Evolutionary conservation across 2,329 filamentous ascomycete species (phyloP), one percentile per base, ranked within the genome.

Genomic region (Chalara sp.): DNA sequence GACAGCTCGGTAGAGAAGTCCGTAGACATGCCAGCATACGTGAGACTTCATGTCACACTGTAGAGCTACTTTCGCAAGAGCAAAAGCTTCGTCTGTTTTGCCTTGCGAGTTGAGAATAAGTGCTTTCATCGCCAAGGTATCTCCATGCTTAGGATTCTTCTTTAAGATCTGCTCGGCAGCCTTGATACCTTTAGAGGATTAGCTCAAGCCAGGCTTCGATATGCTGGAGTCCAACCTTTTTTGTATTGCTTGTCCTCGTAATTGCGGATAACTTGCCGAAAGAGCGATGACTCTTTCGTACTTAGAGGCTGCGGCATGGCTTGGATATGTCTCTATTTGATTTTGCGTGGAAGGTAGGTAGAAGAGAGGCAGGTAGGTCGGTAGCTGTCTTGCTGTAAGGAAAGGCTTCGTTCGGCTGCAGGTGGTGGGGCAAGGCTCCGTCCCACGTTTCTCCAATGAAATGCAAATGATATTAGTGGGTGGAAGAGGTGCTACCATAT

Each of bases 181-280:
- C 74, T 97, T 99, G 66, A 99, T 78, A 68, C 92, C 92, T 67
- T 44, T 12, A 50, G 58, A 52, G 37, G 53, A 52, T 63, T 43
- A 63, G 56, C 52, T 44, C 29, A 40, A 29, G 51, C 48, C 32
- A 39, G 50, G 29, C 10, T 31, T 30, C 21, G 21, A 49, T 12
- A 47, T 55, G 53, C 47, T 30, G 28, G 44, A 39, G 49, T 55
- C 61, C 32, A 63, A 82, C 81, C 83, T 70, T 87, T 87, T 74
- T 97, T 99, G 76, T 97, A 96, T 67, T 97, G 92, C 72, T 99
- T 99, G 67, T 91, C 87, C 72, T 99, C 93, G 76, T 97, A 99
- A 72, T 89, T 84, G 68, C 92, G 91, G 65, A 99, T 89, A 58
- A 99, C 84, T 68, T 91, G 89, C 57, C 90, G 86, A 72, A 99